phyloP scores from a whole-genome alignment of 805 yeast genomes.

The Grigorovia yakushimaensis region DNA sequence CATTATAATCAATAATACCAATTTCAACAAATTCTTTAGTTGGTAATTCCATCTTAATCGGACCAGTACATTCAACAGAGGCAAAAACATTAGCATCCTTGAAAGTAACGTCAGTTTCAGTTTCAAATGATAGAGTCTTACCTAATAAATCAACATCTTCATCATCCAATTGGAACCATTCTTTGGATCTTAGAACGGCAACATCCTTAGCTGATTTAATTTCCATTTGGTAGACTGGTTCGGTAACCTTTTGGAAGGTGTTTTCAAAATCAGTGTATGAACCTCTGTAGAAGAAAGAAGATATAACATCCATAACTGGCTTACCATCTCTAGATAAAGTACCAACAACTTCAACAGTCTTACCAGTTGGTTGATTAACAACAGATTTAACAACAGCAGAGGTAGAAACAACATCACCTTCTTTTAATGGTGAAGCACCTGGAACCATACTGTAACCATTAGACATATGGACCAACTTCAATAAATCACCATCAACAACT shows the following conservation, averaged over 20 bases:
- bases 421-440: constrained; percentile 81
- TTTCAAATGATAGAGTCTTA: constrained; percentile 80
- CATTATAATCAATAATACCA: constrained; percentile 77
- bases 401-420: constrained; percentile 77
- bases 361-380: constrained; percentile 84
- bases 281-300: constrained; percentile 96
- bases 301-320: constrained; percentile 87
- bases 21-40: constrained; percentile 80
- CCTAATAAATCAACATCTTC: constrained; percentile 61
- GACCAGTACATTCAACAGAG: constrained; percentile 76
- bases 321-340: constrained; percentile 63
- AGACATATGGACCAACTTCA: constrained; percentile 87
- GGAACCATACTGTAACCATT: constrained; percentile 90
- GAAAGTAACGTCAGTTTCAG: constrained; percentile 74
- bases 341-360: constrained; percentile 92
- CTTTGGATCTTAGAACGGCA: constrained; percentile 89
- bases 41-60: constrained; percentile 78
- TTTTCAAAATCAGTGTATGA: constrained; percentile 76
- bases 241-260: constrained; percentile 81
- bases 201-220: constrained; percentile 75
- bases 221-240: constrained; percentile 75
- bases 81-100: constrained; percentile 68
- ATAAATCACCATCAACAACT: constrained; percentile 90
- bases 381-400: constrained; percentile 82
- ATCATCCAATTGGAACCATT: constrained; percentile 86